Evolutionary conservation across 2,329 filamentous ascomycete species (phyloP).

Genomic region (Nigrospora oryzae): DNA sequence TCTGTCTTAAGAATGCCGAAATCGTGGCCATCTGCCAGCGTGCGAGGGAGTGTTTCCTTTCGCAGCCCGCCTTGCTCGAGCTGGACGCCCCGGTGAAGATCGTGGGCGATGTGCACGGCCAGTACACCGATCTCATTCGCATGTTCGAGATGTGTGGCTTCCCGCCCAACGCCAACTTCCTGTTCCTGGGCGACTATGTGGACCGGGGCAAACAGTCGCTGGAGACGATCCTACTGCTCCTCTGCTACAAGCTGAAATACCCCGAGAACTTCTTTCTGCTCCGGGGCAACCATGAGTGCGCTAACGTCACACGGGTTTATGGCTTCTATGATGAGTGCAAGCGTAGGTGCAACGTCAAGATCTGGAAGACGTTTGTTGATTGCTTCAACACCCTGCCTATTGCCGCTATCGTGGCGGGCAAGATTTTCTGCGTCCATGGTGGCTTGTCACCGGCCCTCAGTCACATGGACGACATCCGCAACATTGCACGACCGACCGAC

Average conservation of each 20-base stretch:
- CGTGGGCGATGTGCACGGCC: conserved; percentile 91
- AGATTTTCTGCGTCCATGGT: conserved; percentile 97
- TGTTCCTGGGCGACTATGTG: conserved; percentile 94
- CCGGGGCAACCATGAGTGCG: conserved; percentile 92
- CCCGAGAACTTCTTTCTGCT: conserved; percentile 96
- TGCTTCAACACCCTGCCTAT: conserved; percentile 95
- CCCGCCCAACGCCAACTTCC: conserved; percentile 81
- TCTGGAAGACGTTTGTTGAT: conserved; percentile 97
- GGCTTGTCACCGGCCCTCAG: conserved; percentile 84
- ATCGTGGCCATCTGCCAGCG: conserved; percentile 89
- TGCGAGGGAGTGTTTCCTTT: conserved; percentile 80
- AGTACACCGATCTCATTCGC: conserved; percentile 91
- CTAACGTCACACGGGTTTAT: conserved; percentile 91
- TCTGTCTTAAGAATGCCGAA: conserved; percentile 95
- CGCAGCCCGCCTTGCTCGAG: conserved; percentile 86
- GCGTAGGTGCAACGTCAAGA: conserved; percentile 88
- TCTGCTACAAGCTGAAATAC: conserved; percentile 96
- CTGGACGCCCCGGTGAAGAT: conserved; percentile 95
- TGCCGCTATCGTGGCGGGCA: conserved; percentile 90
- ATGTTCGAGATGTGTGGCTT: conserved; percentile 99
- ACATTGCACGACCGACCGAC: conserved; percentile 91
- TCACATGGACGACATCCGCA: conserved; percentile 97
- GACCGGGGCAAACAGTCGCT: conserved; percentile 93
- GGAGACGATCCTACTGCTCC: conserved; percentile 83
- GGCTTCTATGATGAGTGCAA: conserved; percentile 99